Percentiles rank a stretch among this genome's conserved stretches.
These are phyloP conservation scores for Volvox africanus DNA, from an alignment of 139 green algal species.

Conservation along the genomic window DNA sequence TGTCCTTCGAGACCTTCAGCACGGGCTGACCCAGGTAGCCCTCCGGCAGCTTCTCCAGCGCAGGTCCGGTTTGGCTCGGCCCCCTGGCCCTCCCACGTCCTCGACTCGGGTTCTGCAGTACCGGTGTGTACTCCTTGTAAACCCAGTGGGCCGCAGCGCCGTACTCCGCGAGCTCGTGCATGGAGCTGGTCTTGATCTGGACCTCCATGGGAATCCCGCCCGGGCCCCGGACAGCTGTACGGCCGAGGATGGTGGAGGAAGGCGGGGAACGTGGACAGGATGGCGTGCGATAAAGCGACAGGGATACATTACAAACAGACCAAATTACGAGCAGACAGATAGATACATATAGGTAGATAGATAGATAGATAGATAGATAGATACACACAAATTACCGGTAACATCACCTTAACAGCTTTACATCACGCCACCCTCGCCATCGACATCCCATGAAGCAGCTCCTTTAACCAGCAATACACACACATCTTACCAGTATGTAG, in stretches of 20 bases:
- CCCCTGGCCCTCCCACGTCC: conserved; percentile 7
- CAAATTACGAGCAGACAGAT: no score
- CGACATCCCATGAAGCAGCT: no score
- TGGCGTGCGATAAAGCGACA: no score
- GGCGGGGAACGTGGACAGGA: not conserved
- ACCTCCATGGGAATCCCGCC: conserved; percentile 85
- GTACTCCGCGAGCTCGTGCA: conserved; percentile 85
- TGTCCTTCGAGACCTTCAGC: conserved; percentile 63
- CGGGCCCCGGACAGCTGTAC: conserved; percentile 60
- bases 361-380: not conserved
- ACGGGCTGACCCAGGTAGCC: conserved; percentile 67
- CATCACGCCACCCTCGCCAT: no score
- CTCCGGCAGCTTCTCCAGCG: not conserved
- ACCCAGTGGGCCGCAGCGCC: conserved; percentile 88
- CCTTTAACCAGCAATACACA: not conserved
- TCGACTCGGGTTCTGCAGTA: conserved; percentile 36
- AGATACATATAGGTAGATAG: no score
- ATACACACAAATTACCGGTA: no score
- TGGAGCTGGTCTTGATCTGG: conserved; percentile 77
- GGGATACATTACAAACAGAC: no score
- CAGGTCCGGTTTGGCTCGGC: not conserved
- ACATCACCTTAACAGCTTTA: no score
- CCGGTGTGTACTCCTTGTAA: conserved; percentile 82
- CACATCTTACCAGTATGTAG: conserved; percentile 83
- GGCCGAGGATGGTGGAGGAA: not conserved